phyloP scores from a whole-genome alignment of 305 asterid species.

The Fraxinus floribunda region DNA sequence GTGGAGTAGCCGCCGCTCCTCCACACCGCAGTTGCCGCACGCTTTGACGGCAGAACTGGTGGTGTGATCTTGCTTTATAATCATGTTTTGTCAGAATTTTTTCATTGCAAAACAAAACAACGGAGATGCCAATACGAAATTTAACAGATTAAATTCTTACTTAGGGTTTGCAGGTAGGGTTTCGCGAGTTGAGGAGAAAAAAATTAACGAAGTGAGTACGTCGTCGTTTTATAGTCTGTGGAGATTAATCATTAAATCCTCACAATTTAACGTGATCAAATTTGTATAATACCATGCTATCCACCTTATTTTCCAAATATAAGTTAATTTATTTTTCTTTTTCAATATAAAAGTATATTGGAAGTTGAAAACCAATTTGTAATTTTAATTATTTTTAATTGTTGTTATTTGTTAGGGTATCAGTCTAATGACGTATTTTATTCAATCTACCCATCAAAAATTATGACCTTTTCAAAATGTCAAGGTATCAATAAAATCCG shows the following conservation, averaged over 20 bases:
- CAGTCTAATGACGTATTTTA: too few relatives aligned
- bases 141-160: background rate
- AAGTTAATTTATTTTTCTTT: background rate
- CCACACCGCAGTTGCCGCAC: constrained; percentile 66
- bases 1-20: constrained; percentile 66
- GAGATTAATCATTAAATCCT: background rate
- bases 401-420: too few relatives aligned
- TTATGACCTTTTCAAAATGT: background rate
- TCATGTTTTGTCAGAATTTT: constrained; percentile 22
- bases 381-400: too few relatives aligned
- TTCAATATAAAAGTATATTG: too few relatives aligned
- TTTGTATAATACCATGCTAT: too few relatives aligned
- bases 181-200: background rate
- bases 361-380: background rate
- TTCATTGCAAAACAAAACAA: background rate
- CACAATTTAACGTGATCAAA: too few relatives aligned
- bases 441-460: too few relatives aligned
- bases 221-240: background rate
- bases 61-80: constrained; percentile 33
- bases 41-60: constrained; percentile 19
- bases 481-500: too few relatives aligned
- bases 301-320: too few relatives aligned
- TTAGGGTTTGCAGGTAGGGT: constrained; percentile 14
- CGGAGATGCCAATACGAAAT: background rate
- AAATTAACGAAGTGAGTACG: background rate